Evolutionary conservation across 331 rosid species (phyloP).

Genomic region (Quercus tomentella): DNA sequence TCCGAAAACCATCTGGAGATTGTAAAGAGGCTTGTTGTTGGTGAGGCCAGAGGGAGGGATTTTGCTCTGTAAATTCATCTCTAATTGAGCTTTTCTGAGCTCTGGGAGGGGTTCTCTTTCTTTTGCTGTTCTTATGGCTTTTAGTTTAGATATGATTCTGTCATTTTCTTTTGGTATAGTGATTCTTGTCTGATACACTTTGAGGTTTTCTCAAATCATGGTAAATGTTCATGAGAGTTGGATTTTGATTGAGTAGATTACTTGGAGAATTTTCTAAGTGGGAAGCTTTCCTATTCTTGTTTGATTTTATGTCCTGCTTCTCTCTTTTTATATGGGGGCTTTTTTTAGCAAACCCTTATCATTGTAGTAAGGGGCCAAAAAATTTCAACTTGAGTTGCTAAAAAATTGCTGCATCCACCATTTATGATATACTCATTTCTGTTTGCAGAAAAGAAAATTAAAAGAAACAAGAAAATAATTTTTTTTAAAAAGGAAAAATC

Average conservation of each 20-base stretch:
- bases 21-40: constrained; percentile 7
- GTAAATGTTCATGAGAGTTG: constrained; percentile 10
- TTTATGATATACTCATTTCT: too few species aligned
- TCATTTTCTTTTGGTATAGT: neutral
- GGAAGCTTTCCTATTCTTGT: neutral
- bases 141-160: neutral
- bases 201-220: constrained; percentile 7
- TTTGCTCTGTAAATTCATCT: constrained; percentile 7
- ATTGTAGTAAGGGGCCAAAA: too few species aligned
- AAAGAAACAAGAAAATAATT: too few species aligned
- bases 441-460: too few species aligned
- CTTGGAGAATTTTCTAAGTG: neutral
- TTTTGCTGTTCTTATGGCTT: neutral
- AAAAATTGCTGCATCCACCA: too few species aligned
- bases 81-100: constrained; percentile 24
- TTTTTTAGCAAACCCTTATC: too few species aligned
- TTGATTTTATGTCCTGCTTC: neutral
- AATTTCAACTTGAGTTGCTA: too few species aligned
- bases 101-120: neutral
- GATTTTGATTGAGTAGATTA: constrained; percentile 18
- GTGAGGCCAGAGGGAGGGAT: neutral
- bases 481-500: too few species aligned
- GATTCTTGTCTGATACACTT: neutral
- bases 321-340: too few species aligned
- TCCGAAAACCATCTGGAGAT: constrained; percentile 2